Evolutionary conservation across 768 basidiomycete genomes (phyloP), one percentile per base, ranked within the genome.

Genomic region (Hemileccinum impolitum): DNA sequence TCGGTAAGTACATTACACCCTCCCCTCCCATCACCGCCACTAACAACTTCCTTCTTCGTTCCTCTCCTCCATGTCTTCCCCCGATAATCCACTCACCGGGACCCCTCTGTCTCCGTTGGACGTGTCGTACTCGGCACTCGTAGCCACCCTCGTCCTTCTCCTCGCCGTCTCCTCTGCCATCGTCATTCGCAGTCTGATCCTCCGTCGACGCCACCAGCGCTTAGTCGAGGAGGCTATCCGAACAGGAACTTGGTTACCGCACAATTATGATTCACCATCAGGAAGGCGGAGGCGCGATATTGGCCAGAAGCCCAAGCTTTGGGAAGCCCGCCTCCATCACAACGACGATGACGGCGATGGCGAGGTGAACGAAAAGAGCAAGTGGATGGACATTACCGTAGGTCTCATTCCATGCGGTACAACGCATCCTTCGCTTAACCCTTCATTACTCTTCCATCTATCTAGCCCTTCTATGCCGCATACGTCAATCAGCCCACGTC

Each of bases 141-240:
- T 48, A 72, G 84, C 85, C 3, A 86, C 85, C 2, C 77, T 87
- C 43, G 75, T 86, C 51, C 77, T 86, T 18, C 77, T 87, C 17
- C 75, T 87, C 19, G 72, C 74, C 35, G 79, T 87, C n/a, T 84
- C 83, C 9, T 77, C 77, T 3, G 82, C 82, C 12, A 84, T 87
- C 60, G 77, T 87, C 51, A 55, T 78, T 39, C 81, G 85, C 31
- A 85, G 82, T 18, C 74, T 85, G 50, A 52, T 85, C 35, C 72
- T 86, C n/a, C 75, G 85, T 3, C 68, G 82, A 13, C 76, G 85
- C 4, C 80, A 82, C 48, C 75, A 79, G 15, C 74, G 72, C 6
- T 61, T 81, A 58, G 70, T 85, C 28, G 81, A 79, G 45, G 81
- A 85, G 51, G 83, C 82, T 15, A 84, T 85, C 53, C 71, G 76